These are phyloP conservation scores for Suillus cothurnatus DNA, from an alignment of 768 basidiomycete species.

Conservation along the genomic window DNA sequence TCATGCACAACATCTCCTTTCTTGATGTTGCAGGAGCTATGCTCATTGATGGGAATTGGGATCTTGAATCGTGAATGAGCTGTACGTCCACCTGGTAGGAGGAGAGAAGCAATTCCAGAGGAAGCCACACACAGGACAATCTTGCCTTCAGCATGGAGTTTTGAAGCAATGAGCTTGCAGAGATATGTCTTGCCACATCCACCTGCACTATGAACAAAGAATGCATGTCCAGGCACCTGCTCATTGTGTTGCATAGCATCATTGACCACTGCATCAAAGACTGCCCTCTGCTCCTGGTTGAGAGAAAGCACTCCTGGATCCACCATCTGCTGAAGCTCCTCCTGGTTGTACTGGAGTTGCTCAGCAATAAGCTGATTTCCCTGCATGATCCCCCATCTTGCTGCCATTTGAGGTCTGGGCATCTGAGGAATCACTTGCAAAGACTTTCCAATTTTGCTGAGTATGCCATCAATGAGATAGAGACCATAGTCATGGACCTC, in stretches of 20 bases:
- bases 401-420: constrained; percentile 15
- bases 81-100: constrained; percentile 46
- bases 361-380: constrained; percentile 23
- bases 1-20: too few species aligned
- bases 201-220: constrained; percentile 45
- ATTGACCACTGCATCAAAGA: constrained; percentile 30
- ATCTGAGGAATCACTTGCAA: constrained; percentile 19
- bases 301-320: constrained; percentile 11
- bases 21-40: too few species aligned
- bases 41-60: too few species aligned
- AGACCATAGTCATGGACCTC: too few species aligned
- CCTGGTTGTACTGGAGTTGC: not conserved
- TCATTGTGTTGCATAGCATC: constrained; percentile 20
- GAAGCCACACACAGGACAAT: constrained; percentile 53
- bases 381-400: constrained; percentile 19
- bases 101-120: constrained; percentile 49
- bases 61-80: constrained; percentile 48
- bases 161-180: constrained; percentile 36
- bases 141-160: constrained; percentile 25
- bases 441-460: constrained; percentile 13
- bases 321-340: constrained; percentile 8
- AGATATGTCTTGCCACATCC: constrained; percentile 45
- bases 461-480: constrained; percentile 35
- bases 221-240: constrained; percentile 16
- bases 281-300: constrained; percentile 26